Conservation (phyloP, 331 rosid genomes). For the Acacia concinna region DNA sequence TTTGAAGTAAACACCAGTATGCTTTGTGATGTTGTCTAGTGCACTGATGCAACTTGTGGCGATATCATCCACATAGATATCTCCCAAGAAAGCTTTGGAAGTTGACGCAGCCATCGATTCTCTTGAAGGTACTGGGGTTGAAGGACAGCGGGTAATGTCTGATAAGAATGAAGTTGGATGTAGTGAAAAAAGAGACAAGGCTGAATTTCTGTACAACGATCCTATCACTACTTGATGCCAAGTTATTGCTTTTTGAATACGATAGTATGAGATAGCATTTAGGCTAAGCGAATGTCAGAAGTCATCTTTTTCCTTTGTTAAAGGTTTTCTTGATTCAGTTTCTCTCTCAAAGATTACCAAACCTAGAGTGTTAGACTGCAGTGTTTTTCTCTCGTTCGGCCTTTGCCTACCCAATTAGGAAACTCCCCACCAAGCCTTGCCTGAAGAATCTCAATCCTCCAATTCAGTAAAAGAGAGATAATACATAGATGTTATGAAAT, state of each 20-base stretch:
- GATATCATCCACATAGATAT: conserved; percentile 59
- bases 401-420: conserved; percentile 29
- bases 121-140: conserved; percentile 24
- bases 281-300: conserved; percentile 50
- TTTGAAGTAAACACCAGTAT: conserved; percentile 51
- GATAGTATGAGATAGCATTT: conserved; percentile 34
- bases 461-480: conserved; percentile 38
- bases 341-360: conserved; percentile 19
- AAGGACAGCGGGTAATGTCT: conserved; percentile 18
- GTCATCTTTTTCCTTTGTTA: conserved; percentile 56
- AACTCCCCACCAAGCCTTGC: conserved; percentile 18
- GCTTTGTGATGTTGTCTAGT: conserved; percentile 48
- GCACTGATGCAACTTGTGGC: conserved; percentile 45
- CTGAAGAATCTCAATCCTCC: conserved; percentile 1
- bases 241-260: conserved; percentile 42
- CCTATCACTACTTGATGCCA: conserved; percentile 35
- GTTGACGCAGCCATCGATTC: conserved; percentile 69
- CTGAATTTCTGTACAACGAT: conserved; percentile 36
- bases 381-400: conserved; percentile 33
- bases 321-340: conserved; percentile 32
- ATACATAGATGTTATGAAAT: background rate
- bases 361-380: conserved; percentile 21
- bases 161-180: conserved; percentile 38
- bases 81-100: conserved; percentile 68
- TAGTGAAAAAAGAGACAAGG: conserved; percentile 39